Conservation (phyloP, 257 asterid genomes). For the Rehmannia glutinosa region DNA sequence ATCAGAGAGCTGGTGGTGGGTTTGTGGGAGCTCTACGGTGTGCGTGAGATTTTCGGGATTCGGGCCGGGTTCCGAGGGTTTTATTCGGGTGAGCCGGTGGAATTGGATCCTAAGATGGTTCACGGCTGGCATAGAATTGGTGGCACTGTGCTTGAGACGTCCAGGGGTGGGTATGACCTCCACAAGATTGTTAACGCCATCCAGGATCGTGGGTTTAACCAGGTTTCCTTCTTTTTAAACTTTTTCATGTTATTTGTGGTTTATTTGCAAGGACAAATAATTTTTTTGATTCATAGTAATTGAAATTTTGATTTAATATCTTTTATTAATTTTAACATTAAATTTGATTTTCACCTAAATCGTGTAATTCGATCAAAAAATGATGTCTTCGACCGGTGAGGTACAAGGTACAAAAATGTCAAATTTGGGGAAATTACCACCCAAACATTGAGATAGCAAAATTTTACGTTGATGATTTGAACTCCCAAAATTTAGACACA, state of each 20-base stretch:
- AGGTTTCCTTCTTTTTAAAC: slow-evolving; percentile 29
- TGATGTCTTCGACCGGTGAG: too few species aligned
- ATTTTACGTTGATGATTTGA: too few species aligned
- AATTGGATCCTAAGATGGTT: slow-evolving; percentile 50
- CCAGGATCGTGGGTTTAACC: slow-evolving; percentile 57
- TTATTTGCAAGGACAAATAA: not conserved
- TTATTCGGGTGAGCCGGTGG: slow-evolving; percentile 41
- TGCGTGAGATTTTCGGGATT: slow-evolving; percentile 52
- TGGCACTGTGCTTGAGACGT: slow-evolving; percentile 64
- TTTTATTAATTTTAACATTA: too few species aligned
- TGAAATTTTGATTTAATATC: too few species aligned
- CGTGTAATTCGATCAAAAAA: too few species aligned
- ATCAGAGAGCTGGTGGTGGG: slow-evolving; percentile 84
- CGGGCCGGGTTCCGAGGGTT: slow-evolving; percentile 73
- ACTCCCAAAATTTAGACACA: too few species aligned
- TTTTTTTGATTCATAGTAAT: too few species aligned
- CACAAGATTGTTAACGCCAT: slow-evolving; percentile 52
- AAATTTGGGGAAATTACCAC: too few species aligned
- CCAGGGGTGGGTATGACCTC: slow-evolving; percentile 77
- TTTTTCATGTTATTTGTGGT: not conserved
- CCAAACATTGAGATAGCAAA: too few species aligned
- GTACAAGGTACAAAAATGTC: too few species aligned
- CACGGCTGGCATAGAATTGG: slow-evolving; percentile 70
- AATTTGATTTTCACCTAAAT: too few species aligned
- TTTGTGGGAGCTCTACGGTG: slow-evolving; percentile 78